Evolutionary conservation across 805 yeast genomes (phyloP), one percentile per base, ranked within the genome.

Genomic region (Clavispora asparagi): DNA sequence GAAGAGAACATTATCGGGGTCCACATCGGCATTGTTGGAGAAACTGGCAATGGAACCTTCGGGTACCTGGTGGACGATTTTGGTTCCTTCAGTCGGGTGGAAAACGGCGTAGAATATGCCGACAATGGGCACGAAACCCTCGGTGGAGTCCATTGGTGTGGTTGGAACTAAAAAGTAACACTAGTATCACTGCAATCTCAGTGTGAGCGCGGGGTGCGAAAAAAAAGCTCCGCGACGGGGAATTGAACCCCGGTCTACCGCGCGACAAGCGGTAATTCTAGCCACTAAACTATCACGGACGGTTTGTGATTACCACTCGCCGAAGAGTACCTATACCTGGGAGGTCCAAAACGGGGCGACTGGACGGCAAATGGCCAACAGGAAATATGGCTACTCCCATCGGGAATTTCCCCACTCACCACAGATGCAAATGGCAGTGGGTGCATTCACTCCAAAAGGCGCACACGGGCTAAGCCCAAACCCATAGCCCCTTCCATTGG

Each of bases 51-150:
- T 78, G 4, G 86, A 73, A 6, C 89, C 87, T 35, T 82, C 80
- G 1, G 99, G 99, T 0, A 89, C 95, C 62, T 94, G 97, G 57
- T 86, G 87, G 6, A 87, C 77, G 6, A 92, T 91, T 65, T 90
- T 89, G 0, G 98, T 85, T 1, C 99, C 99, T 58, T 90, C 96
- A 0, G 94, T 87, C 0, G 97, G 97, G 58, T 94, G 97, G 65
- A 94, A 94, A 0, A 87, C 88, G 0, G 97, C 82, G 63, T 88
- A 94, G 63, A 94, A 91, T 39, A 90, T 73, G 1, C 97, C 94
- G 47, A 80, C 74, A 14, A 94, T 89, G n/a, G 95, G 96, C 7
- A 84, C 85, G 60, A 91, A 90, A 17, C 96, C 96, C 63, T 71
- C 76, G 30, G 56, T 54, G 35, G 57, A 54, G 36, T 64, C 68